Evolutionary conservation across 75 land plant species (phyloP).

Genomic region (Cryptomeria japonica): DNA sequence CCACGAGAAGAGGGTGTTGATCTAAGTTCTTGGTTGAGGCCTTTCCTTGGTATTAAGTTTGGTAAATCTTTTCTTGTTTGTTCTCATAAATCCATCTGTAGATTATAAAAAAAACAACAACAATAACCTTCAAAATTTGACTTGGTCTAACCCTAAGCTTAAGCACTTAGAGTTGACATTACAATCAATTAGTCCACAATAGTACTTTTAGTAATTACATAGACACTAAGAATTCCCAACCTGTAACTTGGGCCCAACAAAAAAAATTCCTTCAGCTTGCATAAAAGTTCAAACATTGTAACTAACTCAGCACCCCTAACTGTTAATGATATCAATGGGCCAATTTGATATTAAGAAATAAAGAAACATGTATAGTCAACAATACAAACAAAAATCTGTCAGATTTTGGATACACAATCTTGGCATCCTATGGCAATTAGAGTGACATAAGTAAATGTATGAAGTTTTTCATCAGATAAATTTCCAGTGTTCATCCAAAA

Average conservation of each 20-base stretch:
- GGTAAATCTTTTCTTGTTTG: too few species aligned
- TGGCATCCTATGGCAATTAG: not conserved
- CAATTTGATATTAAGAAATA: not conserved
- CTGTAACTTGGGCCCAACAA: not conserved
- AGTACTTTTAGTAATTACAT: not conserved
- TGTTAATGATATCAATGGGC: not conserved
- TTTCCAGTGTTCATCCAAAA: not conserved
- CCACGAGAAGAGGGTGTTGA: too few species aligned
- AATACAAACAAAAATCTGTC: not conserved
- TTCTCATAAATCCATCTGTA: too few species aligned
- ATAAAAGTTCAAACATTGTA: not conserved
- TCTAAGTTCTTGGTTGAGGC: too few species aligned
- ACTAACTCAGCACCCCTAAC: not conserved
- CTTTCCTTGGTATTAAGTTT: too few species aligned
- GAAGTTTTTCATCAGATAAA: not conserved
- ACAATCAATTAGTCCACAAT: not conserved
- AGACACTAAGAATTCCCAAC: not conserved
- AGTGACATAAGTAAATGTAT: not conserved
- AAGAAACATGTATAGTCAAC: not conserved
- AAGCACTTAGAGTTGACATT: not conserved
- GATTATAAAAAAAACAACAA: too few species aligned
- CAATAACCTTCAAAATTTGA: too few species aligned
- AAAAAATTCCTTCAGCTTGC: not conserved
- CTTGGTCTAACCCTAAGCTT: not conserved
- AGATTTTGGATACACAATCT: not conserved